Base-by-base conservation (phyloP, 2,329 filamentous ascomycete species). In the Sporothrix variecibatus region DNA sequence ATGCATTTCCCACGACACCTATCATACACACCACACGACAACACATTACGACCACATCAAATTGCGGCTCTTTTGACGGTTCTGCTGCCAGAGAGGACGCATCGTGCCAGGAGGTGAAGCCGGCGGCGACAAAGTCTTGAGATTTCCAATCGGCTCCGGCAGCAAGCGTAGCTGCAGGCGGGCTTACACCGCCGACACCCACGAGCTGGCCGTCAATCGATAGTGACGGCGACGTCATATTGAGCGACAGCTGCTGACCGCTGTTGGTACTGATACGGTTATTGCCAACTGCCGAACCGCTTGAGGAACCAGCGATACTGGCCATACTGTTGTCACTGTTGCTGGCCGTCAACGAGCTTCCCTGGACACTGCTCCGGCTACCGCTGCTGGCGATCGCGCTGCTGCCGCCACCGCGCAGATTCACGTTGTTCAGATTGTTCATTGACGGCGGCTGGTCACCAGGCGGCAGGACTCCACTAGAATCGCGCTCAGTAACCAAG, bases 81-180 rank as follows among this genome's bases (percentile, higher is more conserved):
- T 87, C 80, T 88, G 87, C 80, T 88, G 86, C 87, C 87, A 88
- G 51, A 88, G 79, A 5, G 86, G 86, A 58, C 85, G 75, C 46
- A 72, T 43, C 12, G 70, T 34, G 17, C 20, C 67, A 1, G 64
- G 67, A 3, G 71, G 71, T 38, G 73, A 71, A 4, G 7, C 68
- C 23, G 49, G 34, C 23, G 60, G 43, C 26, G 28, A 56, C 1
- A 64, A 40, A 11, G 56, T 40, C 58, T 40, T 40, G n/a, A 6
- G 20, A 12, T 23, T 17, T 5, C 46, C 26, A 9, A 9, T 51
- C 56, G 2, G 17, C 40, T 7, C 69, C 56, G 2, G 56, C 38
- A 17, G 53, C 40, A 7, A 60, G 53, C 5, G 65, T 68, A 4
- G 65, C 65, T 6, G 67, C 67, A 8, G 46, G 67, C 4, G 46